A percentile compares a stretch with the other conserved stretches of the same genome.
Conservation (phyloP, 768 basidiomycete species). For the Mycena filopes region DNA sequence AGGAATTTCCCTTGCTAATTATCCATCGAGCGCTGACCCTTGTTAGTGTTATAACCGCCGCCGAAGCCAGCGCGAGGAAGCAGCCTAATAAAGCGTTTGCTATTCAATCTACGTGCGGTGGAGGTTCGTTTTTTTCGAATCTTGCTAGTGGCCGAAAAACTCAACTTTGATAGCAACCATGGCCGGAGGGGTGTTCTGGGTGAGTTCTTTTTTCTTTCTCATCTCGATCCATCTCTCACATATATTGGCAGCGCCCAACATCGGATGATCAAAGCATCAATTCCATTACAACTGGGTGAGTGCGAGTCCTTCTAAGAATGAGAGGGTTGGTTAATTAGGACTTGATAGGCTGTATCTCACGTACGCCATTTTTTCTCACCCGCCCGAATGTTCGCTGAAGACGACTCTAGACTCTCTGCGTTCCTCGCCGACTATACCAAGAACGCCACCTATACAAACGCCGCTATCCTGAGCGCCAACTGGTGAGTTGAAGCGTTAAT, state of each 20-base stretch:
- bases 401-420: conserved; percentile 53
- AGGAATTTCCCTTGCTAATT: conserved; percentile 36
- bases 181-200: conserved; percentile 69
- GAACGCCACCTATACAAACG: conserved; percentile 55
- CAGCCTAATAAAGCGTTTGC: conserved; percentile 54
- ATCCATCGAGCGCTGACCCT: not conserved
- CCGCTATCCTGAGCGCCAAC: conserved; percentile 57
- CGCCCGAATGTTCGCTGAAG: too few species aligned
- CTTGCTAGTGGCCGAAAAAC: not conserved
- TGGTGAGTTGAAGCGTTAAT: conserved; percentile 46
- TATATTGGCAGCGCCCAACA: conserved; percentile 53
- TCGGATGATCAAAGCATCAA: conserved; percentile 55
- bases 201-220: conserved; percentile 21
- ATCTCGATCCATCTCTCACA: too few species aligned
- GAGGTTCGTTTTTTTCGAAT: too few species aligned
- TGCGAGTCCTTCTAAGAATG: too few species aligned
- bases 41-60: conserved; percentile 54
- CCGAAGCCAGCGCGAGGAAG: conserved; percentile 48
- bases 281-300: conserved; percentile 62
- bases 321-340: too few species aligned
- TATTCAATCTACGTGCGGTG: conserved; percentile 55
- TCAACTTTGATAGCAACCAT: conserved; percentile 53
- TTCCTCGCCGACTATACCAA: conserved; percentile 58
- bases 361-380: conserved; percentile 45
- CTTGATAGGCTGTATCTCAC: conserved; percentile 51